Conservation (phyloP, 2,329 filamentous ascomycete genomes). For the Monosporascus sp. region DNA sequence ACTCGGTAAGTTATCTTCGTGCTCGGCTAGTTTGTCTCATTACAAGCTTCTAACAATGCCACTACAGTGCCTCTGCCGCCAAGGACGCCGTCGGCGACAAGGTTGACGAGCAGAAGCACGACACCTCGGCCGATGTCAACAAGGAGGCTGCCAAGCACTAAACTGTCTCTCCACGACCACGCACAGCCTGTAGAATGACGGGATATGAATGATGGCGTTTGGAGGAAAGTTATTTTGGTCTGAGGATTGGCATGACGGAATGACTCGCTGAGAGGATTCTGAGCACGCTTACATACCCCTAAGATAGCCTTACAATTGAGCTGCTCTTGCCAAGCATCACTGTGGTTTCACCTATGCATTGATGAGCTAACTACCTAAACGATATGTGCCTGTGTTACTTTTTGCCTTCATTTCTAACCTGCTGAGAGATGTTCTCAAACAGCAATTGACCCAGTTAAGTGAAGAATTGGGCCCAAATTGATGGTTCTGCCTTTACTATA, state of each 20-base stretch:
- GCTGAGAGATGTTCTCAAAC: too few species aligned
- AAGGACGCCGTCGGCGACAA: slow-evolving; percentile 45
- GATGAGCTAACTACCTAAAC: too few species aligned
- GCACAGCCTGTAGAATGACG: slow-evolving; percentile 16
- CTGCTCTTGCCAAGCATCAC: slow-evolving; percentile 8
- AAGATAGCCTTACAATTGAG: slow-evolving; percentile 26
- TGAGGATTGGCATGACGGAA: slow-evolving; percentile 15
- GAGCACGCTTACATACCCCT: slow-evolving; percentile 23
- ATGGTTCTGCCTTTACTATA: too few species aligned
- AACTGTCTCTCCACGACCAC: slow-evolving; percentile 5
- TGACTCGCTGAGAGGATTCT: slow-evolving; percentile 7
- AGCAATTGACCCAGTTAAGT: too few species aligned
- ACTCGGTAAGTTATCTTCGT: slow-evolving; percentile 43
- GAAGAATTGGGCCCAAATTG: too few species aligned
- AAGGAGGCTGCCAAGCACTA: slow-evolving; percentile 33
- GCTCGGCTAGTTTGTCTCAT: not conserved
- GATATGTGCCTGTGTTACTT: too few species aligned
- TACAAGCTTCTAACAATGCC: slow-evolving; percentile 21
- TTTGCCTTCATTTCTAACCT: too few species aligned
- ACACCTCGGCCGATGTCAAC: slow-evolving; percentile 28
- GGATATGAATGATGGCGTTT: slow-evolving; percentile 14
- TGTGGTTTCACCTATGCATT: not conserved
- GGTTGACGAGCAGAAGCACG: slow-evolving; percentile 33
- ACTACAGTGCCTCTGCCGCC: slow-evolving; percentile 36
- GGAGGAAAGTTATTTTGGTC: slow-evolving; percentile 8